Percentiles rank a stretch among this genome's conserved stretches.
phyloP scores from a whole-genome alignment of 2,329 filamentous ascomycete species.

The Verticillium longisporum region DNA sequence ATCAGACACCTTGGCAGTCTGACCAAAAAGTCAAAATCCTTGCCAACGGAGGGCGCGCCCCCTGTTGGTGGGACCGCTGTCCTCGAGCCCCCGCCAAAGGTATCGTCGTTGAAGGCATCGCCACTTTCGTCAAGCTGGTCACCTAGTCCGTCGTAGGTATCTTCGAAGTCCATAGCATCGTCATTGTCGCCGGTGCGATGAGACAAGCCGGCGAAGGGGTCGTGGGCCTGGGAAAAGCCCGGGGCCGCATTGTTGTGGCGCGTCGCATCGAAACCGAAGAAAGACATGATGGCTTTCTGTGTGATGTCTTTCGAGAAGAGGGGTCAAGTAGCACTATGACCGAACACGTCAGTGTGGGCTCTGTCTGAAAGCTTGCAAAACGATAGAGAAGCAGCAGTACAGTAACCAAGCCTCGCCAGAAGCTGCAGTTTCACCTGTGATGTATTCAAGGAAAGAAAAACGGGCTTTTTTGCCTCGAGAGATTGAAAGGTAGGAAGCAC shows the following conservation, averaged over 20 bases:
- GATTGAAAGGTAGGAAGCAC: not conserved
- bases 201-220: slow-evolving; percentile 83
- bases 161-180: slow-evolving; percentile 73
- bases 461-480: not conserved
- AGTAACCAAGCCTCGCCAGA: too few relatives aligned
- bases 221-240: slow-evolving; percentile 75
- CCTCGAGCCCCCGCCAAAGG: slow-evolving; percentile 57
- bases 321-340: slow-evolving; percentile 6
- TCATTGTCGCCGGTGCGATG: slow-evolving; percentile 52
- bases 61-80: slow-evolving; percentile 27
- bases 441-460: too few relatives aligned
- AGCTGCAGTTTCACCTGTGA: too few relatives aligned
- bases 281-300: slow-evolving; percentile 58
- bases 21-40: slow-evolving; percentile 97
- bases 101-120: slow-evolving; percentile 95
- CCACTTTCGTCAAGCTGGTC: slow-evolving; percentile 86
- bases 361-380: not conserved
- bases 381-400: not conserved
- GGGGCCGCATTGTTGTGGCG: slow-evolving; percentile 63
- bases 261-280: slow-evolving; percentile 79
- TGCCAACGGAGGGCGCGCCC: slow-evolving; percentile 56
- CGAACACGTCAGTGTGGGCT: not conserved
- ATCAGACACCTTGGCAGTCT: slow-evolving; percentile 78
- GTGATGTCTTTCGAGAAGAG: not conserved
- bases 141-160: slow-evolving; percentile 93